Evolutionary conservation across 176 grass and related monocot species (phyloP), one percentile per base, ranked within the genome.

Genomic region (Oryza longistaminata): DNA sequence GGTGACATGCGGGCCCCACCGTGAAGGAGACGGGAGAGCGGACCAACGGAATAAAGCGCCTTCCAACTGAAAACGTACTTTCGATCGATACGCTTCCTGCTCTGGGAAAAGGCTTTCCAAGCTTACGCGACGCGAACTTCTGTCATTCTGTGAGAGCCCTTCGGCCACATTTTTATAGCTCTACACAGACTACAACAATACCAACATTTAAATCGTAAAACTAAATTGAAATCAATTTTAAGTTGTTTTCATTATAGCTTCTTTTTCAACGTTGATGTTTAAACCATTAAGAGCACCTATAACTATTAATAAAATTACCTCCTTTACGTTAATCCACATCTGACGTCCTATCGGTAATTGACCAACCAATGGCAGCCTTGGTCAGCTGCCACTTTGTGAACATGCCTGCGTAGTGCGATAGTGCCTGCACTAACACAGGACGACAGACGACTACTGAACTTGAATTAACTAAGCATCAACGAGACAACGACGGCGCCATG

Each of bases 1-100:
- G 43, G 6, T 83, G 84, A 79, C 68, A 74, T n/a, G 73, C 22
- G 79, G 88, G 46, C 0, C 77, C 88, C 77, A 11, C 10, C 15
- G n/a, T 45, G 25, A 10, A 31, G 22, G 3, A 27, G 24, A 52
- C 1, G 33, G n/a, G 14, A 70, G 34, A 67, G 5, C 8, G 9
- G 16, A 60, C 33, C 9, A 2, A 35, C 2, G 2, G 2, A 0
- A 0, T 34, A 46, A 61, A 14, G 14, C 64, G 25, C 22, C 4
- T 61, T 19, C 1, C 16, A 0, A 0, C 9, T 21, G 1, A 6
- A 80, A 50, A 16, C 26, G 64, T 15, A 50, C 0, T 11, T 0
- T 0, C 0, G 0, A 0, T 0, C 2, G 11, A 60, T 22, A 6
- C 60, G 42, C 14, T 22, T 66, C n/a, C 11, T 35, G 25, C 3